Evolutionary conservation across 2,329 filamentous ascomycete genomes (phyloP).

Genomic region (Cercospora janseana): DNA sequence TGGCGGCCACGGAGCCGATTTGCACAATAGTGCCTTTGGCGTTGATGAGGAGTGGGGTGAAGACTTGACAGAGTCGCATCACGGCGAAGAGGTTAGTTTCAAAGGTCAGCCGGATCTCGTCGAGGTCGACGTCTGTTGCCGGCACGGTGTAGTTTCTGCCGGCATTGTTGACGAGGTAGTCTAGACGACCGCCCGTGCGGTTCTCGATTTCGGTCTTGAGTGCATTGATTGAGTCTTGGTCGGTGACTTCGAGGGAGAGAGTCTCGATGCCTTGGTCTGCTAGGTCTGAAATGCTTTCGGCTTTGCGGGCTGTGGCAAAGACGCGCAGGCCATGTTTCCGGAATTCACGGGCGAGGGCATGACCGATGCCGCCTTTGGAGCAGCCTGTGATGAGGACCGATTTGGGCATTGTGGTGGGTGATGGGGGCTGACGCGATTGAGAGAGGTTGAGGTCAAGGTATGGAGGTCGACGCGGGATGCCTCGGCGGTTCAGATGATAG

Average conservation of each 20-base stretch:
- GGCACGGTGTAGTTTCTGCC: slow-evolving; percentile 50
- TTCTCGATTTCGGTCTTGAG: slow-evolving; percentile 48
- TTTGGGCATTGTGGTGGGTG: slow-evolving; percentile 20
- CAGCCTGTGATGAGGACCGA: slow-evolving; percentile 42
- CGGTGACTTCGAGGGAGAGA: slow-evolving; percentile 54
- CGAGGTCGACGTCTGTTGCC: slow-evolving; percentile 54
- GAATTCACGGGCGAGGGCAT: slow-evolving; percentile 59
- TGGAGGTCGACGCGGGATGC: not conserved
- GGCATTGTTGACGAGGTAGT: slow-evolving; percentile 60
- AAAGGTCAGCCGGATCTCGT: slow-evolving; percentile 49
- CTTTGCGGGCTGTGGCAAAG: slow-evolving; percentile 57
- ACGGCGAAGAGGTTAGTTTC: slow-evolving; percentile 58
- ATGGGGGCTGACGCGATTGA: not conserved
- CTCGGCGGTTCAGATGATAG: slow-evolving; percentile 7
- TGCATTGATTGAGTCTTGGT: slow-evolving; percentile 48
- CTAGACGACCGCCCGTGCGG: slow-evolving; percentile 52
- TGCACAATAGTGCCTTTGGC: slow-evolving; percentile 46
- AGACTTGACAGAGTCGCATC: slow-evolving; percentile 58
- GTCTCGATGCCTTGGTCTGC: slow-evolving; percentile 54
- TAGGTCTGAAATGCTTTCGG: slow-evolving; percentile 50
- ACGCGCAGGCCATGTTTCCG: slow-evolving; percentile 54
- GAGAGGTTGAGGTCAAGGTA: not conserved
- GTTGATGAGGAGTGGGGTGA: slow-evolving; percentile 54
- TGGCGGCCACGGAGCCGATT: slow-evolving; percentile 46
- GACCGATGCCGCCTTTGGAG: slow-evolving; percentile 57